Base-by-base conservation (phyloP, 2,329 filamentous ascomycete species). In the Penicillium sp. region DNA sequence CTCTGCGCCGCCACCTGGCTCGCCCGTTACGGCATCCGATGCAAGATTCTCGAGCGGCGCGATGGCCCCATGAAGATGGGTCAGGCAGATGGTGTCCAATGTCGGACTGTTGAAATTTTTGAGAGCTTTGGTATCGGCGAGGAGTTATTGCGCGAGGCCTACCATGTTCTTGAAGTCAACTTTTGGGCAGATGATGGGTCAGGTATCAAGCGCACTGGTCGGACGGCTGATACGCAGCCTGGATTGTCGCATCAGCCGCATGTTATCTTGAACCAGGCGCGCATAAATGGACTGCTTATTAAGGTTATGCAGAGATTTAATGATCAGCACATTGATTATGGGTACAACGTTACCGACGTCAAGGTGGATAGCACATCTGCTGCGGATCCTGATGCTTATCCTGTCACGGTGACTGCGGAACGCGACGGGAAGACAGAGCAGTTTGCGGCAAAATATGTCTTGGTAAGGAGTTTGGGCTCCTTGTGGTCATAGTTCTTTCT, bases 41-140 rank as follows among this genome's bases (percentile, higher is more conserved):
- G 80, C 74, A 81, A 76, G 44, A 80, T 89, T 26, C 74, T 88
- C 1, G 86, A 89, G 63, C 78, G 77, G 6, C 80, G 83, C 5
- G 57, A 71, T 3, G 85, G 84, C 0, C 84, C 83, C 0, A 75
- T 88, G 49, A 65, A 76, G 41, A 77, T 80, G 46, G 86, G 86
- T 3, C 84, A 89, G 70, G 87, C 86, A 14, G 86, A 90, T 58
- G 84, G 84, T 1, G 82, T 86, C 19, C 83, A 86, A 69, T 83
- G 80, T 55, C 82, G 84, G 1, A 85, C 84, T 0, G 83, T 86
- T 14, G 85, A 87, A 67, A 79, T 87, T 22, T 85, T 86, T 50
- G 84, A 87, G 63, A 83, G 81, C 45, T 84, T 86, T 31, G 82
- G 78, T 1, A 77, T 87, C 3, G 76, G 79, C 1, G 82, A 84